Evolutionary conservation across 2,329 filamentous ascomycete species (phyloP), one percentile per base, ranked within the genome.

Genomic region (Hypocrella siamensis): DNA sequence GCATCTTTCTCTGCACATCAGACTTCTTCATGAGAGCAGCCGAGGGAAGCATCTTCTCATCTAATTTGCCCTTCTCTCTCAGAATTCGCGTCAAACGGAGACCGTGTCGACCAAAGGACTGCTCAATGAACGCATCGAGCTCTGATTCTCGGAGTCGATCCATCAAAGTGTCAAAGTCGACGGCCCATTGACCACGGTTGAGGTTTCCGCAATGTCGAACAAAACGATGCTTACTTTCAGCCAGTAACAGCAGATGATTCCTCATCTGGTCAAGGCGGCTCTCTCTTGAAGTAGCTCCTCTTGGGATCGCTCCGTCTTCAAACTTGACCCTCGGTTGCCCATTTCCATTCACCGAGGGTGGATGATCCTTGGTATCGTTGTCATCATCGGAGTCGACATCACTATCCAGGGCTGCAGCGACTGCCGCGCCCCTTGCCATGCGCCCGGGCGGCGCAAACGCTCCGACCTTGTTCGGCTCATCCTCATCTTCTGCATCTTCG

Each of bases 31-130:
- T 78, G 38, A 98, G 70, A 32, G 80, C 81, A 34, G 85, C 67
- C 31, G 76, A 75, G 24, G 81, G 79, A 10, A 94, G 65, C 38
- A 81, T 77, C 54, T 92, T 93, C 54, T 98, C 90, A 42, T 96
- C 88, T n/a, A 96, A 64, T 48, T 90, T 93, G 32, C 90, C 90
- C 48, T 86, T 84, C 36, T 80, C 76, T 25, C 79, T 70, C 15
- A 98, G 67, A 34, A 96, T 84, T 15, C 84, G 79, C 15, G 85
- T 70, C n/a, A 98, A 63, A 7, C 88, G 80, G 14, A 88, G 67
- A 1, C 84, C 84, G 29, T 79, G 64, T 6, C 71, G 69, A 6
- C 84, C 85, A 43, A 83, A 85, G 3, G 74, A 72, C 32, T 83
- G 73, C 39, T 79, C 71, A 34, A 96, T 78, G 26, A 85, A 77